Evolutionary conservation across 441 rosid genomes (phyloP).

Genomic region (Oxalis stricta): DNA sequence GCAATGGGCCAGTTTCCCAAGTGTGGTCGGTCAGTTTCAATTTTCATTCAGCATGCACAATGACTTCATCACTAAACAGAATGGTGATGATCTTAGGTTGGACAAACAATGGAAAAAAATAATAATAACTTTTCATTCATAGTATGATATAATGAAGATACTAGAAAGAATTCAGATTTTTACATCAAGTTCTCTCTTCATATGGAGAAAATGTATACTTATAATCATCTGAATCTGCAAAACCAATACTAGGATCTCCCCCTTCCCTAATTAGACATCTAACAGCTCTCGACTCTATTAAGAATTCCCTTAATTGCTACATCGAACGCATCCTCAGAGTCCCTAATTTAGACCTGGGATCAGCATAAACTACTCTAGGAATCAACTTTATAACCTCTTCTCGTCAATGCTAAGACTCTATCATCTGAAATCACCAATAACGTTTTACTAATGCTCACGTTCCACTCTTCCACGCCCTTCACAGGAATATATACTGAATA

Average conservation of each 20-base stretch:
- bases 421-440: conserved; percentile 29
- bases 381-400: conserved; percentile 51
- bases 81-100: no score
- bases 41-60: no score
- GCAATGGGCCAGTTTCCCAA: no score
- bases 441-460: conserved; percentile 31
- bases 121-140: no score
- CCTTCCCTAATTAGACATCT: conserved; percentile 43
- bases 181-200: conserved; percentile 23
- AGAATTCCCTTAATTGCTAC: no score
- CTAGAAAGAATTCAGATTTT: background rate
- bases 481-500: conserved; percentile 66
- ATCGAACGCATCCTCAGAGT: no score
- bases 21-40: no score
- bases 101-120: no score
- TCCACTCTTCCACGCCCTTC: conserved; percentile 39
- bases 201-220: conserved; percentile 53
- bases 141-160: no score
- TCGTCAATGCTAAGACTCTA: conserved; percentile 32
- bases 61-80: no score
- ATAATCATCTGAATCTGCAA: conserved; percentile 49
- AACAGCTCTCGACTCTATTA: no score
- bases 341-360: no score
- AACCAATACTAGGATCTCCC: conserved; percentile 40
- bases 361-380: conserved; percentile 52